These are phyloP conservation scores for Psidium guajava DNA, from an alignment of 345 rosid species.

Conservation along the genomic window DNA sequence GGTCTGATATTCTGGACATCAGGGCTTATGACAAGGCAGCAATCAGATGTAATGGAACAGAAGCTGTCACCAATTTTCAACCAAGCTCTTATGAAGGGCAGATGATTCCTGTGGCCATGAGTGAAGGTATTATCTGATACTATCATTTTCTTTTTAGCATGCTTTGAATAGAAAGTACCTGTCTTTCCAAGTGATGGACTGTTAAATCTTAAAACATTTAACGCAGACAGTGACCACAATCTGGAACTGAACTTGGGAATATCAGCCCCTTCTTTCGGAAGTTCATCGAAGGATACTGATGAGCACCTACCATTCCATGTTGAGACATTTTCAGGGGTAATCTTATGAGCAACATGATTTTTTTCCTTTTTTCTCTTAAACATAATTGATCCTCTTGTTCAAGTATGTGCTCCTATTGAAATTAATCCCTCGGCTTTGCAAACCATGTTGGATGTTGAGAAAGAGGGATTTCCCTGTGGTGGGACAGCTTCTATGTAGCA, in stretches of 20 bases:
- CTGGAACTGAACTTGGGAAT: slow-evolving; percentile 83
- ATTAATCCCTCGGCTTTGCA: neutral
- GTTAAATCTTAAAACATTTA: neutral
- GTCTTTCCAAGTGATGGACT: neutral
- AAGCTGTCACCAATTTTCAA: slow-evolving; percentile 92
- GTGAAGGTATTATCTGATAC: slow-evolving; percentile 34
- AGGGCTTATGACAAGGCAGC: slow-evolving; percentile 99
- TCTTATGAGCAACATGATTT: neutral
- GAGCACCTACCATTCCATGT: slow-evolving; percentile 25
- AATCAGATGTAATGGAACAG: slow-evolving; percentile 73
- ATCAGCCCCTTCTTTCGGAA: slow-evolving; percentile 37
- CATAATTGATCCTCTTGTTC: neutral
- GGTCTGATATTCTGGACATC: slow-evolving; percentile 37
- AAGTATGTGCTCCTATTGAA: neutral
- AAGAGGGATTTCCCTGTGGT: neutral
- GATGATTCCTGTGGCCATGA: slow-evolving; percentile 27
- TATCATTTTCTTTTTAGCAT: neutral
- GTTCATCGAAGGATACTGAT: slow-evolving; percentile 34
- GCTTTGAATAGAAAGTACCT: neutral
- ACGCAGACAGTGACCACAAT: slow-evolving; percentile 31
- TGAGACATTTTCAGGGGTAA: slow-evolving; percentile 9
- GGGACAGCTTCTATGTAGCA: neutral
- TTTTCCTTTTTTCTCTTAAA: neutral
- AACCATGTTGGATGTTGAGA: neutral
- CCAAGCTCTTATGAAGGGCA: slow-evolving; percentile 61